These are phyloP conservation scores for Acacia acuminata DNA, from an alignment of 306 rosid genomes.

Conservation along the genomic window DNA sequence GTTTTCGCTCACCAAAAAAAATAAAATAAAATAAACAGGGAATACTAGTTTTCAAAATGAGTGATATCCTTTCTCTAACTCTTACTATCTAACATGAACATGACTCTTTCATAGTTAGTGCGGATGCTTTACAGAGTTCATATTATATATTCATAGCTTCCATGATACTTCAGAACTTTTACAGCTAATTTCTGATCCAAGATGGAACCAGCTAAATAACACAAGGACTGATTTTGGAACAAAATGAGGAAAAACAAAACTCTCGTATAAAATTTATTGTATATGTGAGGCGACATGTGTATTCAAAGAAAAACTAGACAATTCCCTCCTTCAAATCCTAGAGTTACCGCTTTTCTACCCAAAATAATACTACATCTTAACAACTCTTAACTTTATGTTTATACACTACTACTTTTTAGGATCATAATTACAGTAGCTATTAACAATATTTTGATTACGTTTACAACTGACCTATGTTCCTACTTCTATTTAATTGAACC, in stretches of 20 bases:
- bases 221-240: too few species aligned
- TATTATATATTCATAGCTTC: background rate
- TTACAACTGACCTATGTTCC: background rate
- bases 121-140: background rate
- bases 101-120: background rate
- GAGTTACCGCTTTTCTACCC: background rate
- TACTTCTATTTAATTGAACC: background rate
- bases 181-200: background rate
- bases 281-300: background rate
- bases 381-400: background rate
- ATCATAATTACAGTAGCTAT: background rate
- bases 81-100: background rate
- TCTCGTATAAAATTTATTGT: background rate
- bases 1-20: too few species aligned
- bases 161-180: background rate
- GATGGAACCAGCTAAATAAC: too few species aligned
- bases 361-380: background rate
- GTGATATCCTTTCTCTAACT: background rate
- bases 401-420: background rate
- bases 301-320: background rate
- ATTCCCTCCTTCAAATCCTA: background rate
- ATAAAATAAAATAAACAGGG: too few species aligned
- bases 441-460: background rate
- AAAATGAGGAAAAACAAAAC: background rate
- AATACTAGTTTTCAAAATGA: too few species aligned